A percentile compares a stretch with the other conserved stretches of the same genome.
These are phyloP conservation scores for Vaccinium darrowii DNA, from an alignment of 148 eudicot genomes.

Conservation along the genomic window DNA sequence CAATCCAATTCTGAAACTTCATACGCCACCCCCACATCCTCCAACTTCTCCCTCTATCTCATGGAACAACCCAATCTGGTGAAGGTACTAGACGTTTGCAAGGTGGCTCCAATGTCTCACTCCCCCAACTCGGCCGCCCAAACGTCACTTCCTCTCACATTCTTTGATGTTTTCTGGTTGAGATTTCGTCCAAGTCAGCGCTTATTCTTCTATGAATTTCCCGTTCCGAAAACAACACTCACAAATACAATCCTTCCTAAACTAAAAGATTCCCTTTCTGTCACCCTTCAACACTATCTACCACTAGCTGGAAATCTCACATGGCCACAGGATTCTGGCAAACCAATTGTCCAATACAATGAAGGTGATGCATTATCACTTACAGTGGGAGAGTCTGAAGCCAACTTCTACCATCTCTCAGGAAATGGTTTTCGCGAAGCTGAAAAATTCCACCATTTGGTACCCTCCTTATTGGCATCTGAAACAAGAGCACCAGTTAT, in stretches of 20 bases:
- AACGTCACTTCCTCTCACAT: conserved; percentile 1
- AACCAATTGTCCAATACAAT: conserved; percentile 7
- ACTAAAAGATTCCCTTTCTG: conserved; percentile 11
- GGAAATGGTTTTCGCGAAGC: neutral
- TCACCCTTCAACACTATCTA: conserved; percentile 9
- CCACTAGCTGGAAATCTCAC: conserved; percentile 20
- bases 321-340: conserved; percentile 12
- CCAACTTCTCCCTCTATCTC: neutral
- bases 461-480: conserved; percentile 8
- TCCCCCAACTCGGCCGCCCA: neutral
- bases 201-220: conserved; percentile 4
- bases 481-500: neutral
- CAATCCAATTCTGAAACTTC: neutral
- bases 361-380: conserved; percentile 14
- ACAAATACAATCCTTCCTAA: neutral
- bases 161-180: conserved; percentile 5
- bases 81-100: conserved; percentile 12
- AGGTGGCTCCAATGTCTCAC: neutral
- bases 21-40: neutral
- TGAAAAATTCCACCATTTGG: neutral
- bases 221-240: neutral
- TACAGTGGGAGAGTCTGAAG: conserved; percentile 5
- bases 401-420: conserved; percentile 15
- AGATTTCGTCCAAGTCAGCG: conserved; percentile 10
- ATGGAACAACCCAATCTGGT: conserved; percentile 12